Evolutionary conservation across 2,329 filamentous ascomycete genomes (phyloP).

Genomic region (Parastagonospora nodorum): DNA sequence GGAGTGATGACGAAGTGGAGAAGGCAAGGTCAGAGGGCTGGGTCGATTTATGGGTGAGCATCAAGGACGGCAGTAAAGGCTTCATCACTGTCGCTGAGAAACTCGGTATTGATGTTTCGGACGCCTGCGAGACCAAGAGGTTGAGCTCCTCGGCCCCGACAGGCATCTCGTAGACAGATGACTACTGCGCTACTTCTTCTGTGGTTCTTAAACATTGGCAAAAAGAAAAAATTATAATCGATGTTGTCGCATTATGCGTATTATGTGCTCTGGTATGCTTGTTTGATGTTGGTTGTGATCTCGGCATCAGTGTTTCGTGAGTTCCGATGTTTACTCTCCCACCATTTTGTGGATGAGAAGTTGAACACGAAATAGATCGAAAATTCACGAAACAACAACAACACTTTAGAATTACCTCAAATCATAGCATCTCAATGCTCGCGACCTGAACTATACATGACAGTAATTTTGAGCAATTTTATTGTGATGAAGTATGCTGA

Average conservation of each 20-base stretch:
- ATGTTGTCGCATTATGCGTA: no score
- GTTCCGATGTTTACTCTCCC: no score
- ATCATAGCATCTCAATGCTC: not conserved
- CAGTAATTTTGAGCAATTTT: no score
- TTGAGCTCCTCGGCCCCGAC: constrained; percentile 23
- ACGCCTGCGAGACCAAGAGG: constrained; percentile 2
- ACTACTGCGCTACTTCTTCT: no score
- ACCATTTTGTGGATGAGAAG: not conserved
- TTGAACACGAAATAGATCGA: not conserved
- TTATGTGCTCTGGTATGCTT: no score
- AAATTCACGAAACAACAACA: not conserved
- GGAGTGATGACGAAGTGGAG: constrained; percentile 56
- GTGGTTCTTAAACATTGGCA: no score
- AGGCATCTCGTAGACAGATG: no score
- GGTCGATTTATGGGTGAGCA: constrained; percentile 62
- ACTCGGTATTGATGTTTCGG: constrained; percentile 36
- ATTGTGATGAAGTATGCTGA: no score
- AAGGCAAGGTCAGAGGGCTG: constrained; percentile 61
- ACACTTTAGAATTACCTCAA: not conserved
- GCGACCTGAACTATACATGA: no score
- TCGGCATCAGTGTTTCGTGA: no score
- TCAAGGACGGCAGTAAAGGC: constrained; percentile 54
- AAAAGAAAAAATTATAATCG: no score
- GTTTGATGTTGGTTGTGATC: no score
- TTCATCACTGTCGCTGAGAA: constrained; percentile 51